These are phyloP conservation scores for Scenedesmus sp. DNA, from an alignment of 163 green algal genomes.

Conservation along the genomic window DNA sequence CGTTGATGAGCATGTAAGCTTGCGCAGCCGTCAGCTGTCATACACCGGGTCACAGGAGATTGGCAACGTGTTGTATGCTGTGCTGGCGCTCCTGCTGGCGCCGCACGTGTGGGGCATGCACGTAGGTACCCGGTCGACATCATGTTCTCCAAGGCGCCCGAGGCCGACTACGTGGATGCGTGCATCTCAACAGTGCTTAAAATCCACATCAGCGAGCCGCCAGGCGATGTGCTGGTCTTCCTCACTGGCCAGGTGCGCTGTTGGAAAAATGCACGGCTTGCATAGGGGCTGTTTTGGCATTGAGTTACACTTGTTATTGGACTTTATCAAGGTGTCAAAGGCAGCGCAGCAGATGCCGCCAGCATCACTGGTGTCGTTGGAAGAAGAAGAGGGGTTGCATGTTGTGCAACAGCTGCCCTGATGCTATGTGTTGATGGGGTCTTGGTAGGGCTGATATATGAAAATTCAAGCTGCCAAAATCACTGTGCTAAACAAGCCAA, in stretches of 20 bases:
- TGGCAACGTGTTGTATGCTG: not conserved
- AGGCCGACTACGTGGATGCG: conserved; percentile 98
- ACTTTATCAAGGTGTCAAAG: not conserved
- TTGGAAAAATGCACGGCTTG: not conserved
- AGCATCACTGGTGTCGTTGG: no score
- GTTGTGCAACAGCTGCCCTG: no score
- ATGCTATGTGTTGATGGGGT: no score
- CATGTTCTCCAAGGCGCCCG: conserved; percentile 94
- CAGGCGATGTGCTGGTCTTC: conserved; percentile 91
- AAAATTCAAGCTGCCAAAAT: no score
- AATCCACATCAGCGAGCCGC: conserved; percentile 84
- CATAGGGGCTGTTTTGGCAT: not conserved
- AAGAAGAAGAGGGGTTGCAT: no score
- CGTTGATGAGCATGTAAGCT: not conserved
- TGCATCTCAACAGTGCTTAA: conserved; percentile 91
- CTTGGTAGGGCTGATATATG: no score
- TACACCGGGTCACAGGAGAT: not conserved
- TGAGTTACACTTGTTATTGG: not conserved
- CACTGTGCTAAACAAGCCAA: no score
- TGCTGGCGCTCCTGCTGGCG: not conserved
- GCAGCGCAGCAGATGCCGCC: not conserved
- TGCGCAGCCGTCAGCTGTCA: no score
- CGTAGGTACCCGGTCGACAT: conserved; percentile 96
- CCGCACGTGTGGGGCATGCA: not conserved
- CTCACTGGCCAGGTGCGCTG: conserved; percentile 52